These are phyloP conservation scores for Cavenderia fasciculata DNA, from an alignment of 78 protist species.

Conservation along the genomic window DNA sequence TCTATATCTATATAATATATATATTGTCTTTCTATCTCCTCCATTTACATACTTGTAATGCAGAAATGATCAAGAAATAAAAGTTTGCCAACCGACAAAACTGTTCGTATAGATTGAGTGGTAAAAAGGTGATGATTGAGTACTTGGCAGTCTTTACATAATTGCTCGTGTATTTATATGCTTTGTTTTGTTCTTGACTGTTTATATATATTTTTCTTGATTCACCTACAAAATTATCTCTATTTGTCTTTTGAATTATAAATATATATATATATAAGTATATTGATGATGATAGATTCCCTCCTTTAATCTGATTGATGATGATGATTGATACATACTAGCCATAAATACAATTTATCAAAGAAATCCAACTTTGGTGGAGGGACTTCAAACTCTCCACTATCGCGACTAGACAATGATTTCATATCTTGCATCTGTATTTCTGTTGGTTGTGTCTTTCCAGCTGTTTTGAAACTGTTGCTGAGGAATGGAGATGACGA, in stretches of 20 bases:
- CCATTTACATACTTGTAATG: constrained; percentile 51
- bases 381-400: background rate
- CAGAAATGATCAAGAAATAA: constrained; percentile 86
- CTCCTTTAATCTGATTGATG: no score
- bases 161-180: constrained; percentile 45
- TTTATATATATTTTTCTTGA: constrained; percentile 45
- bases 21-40: no score
- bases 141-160: constrained; percentile 78
- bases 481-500: constrained; percentile 21
- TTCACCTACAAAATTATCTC: constrained; percentile 25
- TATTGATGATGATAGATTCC: background rate
- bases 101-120: constrained; percentile 61
- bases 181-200: constrained; percentile 10
- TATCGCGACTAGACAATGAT: background rate
- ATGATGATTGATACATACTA: no score
- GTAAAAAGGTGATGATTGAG: constrained; percentile 55
- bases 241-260: background rate
- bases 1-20: background rate
- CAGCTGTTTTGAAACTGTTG: background rate
- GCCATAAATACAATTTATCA: background rate
- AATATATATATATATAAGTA: background rate
- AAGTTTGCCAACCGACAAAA: constrained; percentile 84
- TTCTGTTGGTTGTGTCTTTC: background rate
- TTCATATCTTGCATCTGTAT: background rate
- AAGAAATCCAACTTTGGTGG: background rate